Base-by-base conservation (phyloP, 164 flowering plant species). In the Vitis amurensis region DNA sequence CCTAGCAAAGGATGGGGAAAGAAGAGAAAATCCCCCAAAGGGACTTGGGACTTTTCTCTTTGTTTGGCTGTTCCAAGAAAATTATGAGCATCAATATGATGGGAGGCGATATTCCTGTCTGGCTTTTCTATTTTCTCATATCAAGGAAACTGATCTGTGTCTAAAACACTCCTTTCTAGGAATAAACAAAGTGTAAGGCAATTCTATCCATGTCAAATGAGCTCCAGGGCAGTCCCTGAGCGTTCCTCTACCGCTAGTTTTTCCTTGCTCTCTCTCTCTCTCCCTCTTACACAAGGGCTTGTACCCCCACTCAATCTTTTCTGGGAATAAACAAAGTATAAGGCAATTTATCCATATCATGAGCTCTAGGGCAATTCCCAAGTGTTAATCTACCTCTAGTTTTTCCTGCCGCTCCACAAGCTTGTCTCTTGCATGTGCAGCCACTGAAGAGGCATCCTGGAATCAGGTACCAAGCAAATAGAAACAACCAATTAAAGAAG, bases 391-490 rank as follows among this genome's bases (percentile, higher is more conserved):
- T 79, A 94, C 97, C 96, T 94, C 94, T 61, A 94, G 87, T 70
- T 89, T 94, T 72, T 90, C 94, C 80, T 85, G 89, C 71, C 98
- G 91, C 73, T 94, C 78, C 16, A 79, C 58, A 59, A 94, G 92
- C 85, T 83, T 94, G 78, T 88, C 79, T 82, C 84, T 90, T 77
- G 97, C 96, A 61, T 86, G 75, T 60, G 88, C 79, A 64, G 98
- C 98, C 12, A 70, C 91, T 7, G 91, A 80, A 55, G 97, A 76
- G 49, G 86, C 93, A 83, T 91, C 97, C 98, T 94, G 87, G 55
- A 78, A 70, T 68, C 30, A 59, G 16, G 52, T 58, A 50, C 64
- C 59, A 68, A 51, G 57, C 57, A 79, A 59, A 62, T 30, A 64
- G 47, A n/a, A 52, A 4, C 47, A 64, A 49, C 10, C 19, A 19